Conservation (phyloP, 2,329 filamentous ascomycete species). For the Tolypocladium endophyticum region DNA sequence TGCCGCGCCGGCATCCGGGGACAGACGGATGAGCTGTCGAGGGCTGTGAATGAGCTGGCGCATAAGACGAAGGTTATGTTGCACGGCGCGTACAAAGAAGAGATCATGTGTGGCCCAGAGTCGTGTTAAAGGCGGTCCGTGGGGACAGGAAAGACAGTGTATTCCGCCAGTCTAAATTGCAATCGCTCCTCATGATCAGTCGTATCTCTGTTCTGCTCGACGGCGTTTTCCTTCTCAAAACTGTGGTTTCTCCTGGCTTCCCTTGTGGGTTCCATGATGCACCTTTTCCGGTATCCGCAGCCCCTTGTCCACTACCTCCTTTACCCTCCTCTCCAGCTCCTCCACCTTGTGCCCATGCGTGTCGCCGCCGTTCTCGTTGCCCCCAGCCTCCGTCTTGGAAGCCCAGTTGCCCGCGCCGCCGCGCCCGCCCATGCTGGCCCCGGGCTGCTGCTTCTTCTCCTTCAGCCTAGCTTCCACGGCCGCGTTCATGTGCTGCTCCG, state of each 20-base stretch:
- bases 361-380: conserved; percentile 10
- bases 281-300: conserved; percentile 35
- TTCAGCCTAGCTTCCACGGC: conserved; percentile 21
- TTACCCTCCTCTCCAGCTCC: conserved; percentile 30
- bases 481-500: conserved; percentile 21
- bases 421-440: conserved; percentile 27
- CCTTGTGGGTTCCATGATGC: conserved; percentile 20
- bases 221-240: background rate
- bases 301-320: conserved; percentile 35
- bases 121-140: background rate
- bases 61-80: background rate
- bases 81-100: background rate
- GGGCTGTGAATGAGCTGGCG: background rate
- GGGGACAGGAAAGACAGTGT: background rate
- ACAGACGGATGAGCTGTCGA: background rate
- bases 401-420: conserved; percentile 50
- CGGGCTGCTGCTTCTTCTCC: conserved; percentile 7
- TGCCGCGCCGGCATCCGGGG: conserved; percentile 11
- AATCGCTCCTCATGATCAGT: background rate
- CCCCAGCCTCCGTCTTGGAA: conserved; percentile 6
- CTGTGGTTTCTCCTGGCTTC: background rate
- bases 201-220: background rate
- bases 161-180: background rate
- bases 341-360: conserved; percentile 19
- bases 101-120: too few species aligned